phyloP scores from a whole-genome alignment of 805 yeast species.

The Yarrowia sp. region DNA sequence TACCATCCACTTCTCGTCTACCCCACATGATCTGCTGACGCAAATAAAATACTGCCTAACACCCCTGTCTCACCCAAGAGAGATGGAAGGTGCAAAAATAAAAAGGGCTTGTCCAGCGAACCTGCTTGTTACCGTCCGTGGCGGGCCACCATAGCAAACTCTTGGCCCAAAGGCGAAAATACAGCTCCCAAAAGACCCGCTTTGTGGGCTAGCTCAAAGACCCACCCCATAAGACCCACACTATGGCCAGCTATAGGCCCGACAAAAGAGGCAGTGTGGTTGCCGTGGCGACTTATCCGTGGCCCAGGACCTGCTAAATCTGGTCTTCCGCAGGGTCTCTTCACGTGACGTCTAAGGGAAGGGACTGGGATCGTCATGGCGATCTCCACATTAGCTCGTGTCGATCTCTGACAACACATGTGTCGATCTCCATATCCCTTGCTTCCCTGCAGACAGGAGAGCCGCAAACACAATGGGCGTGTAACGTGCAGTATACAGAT shows the following conservation, averaged over 20 bases:
- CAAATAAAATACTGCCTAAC: neutral
- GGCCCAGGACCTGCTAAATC: no score
- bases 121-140: neutral
- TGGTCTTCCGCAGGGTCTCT: neutral
- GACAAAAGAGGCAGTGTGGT: neutral
- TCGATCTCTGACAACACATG: neutral
- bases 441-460: conserved; percentile 20
- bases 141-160: neutral
- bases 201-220: neutral
- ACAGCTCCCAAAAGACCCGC: neutral
- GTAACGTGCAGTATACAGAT: no score
- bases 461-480: neutral
- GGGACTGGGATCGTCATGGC: neutral
- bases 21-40: conserved; percentile 32
- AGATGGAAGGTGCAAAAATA: conserved; percentile 1
- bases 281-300: no score
- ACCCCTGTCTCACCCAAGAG: conserved; percentile 14
- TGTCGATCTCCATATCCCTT: conserved; percentile 3
- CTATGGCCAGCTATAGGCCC: no score
- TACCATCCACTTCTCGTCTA: neutral
- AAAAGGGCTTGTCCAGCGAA: no score
- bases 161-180: no score
- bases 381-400: neutral
- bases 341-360: neutral
- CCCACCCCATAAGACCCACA: no score